Evolutionary conservation across 345 rosid genomes (phyloP).

Genomic region (Bruguiera parviflora): DNA sequence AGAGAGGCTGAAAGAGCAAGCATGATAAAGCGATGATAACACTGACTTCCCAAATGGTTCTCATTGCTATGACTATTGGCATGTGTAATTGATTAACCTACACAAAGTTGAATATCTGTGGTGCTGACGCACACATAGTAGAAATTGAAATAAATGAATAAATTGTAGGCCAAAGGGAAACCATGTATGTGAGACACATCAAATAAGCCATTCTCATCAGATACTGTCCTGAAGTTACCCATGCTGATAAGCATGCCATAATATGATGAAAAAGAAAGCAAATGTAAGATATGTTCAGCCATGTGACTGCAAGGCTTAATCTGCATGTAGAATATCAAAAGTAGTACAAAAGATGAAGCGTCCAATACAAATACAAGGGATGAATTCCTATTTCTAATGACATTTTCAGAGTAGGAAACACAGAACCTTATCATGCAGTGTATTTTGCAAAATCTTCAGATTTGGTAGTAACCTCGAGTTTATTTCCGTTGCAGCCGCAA

Average conservation of each 20-base stretch:
- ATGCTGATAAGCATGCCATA: neutral
- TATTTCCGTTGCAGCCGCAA: constrained; percentile 87
- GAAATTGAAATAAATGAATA: no score
- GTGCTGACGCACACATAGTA: no score
- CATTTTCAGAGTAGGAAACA: neutral
- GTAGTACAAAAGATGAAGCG: neutral
- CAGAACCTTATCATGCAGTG: constrained; percentile 77
- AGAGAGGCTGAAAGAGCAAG: neutral
- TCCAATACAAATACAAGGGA: neutral
- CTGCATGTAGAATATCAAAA: neutral
- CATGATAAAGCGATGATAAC: neutral
- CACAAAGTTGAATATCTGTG: no score
- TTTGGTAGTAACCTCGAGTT: constrained; percentile 82
- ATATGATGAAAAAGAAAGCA: neutral
- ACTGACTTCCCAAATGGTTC: neutral
- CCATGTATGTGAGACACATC: neutral
- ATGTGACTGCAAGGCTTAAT: neutral
- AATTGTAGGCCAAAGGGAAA: neutral
- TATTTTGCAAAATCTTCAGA: constrained; percentile 58
- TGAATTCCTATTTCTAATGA: neutral
- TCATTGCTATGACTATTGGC: no score
- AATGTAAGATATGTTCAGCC: neutral
- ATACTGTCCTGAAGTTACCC: no score
- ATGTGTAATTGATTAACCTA: no score
- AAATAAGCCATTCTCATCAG: neutral